phyloP scores from a whole-genome alignment of 73 alveolate genomes.

The Paramecium pentaurelia region DNA sequence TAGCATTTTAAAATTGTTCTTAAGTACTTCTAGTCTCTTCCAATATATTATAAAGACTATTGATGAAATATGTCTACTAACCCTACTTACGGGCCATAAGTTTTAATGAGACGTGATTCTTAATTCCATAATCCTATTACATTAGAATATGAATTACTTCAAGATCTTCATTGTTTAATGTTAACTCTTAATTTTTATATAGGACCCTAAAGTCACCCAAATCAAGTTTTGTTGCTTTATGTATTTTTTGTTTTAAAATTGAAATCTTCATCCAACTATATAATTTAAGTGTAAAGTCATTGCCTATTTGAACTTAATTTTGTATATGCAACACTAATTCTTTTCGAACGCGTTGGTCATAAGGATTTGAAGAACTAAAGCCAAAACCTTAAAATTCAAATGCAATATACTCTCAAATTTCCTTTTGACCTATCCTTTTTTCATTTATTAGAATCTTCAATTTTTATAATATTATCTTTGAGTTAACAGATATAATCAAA shows the following conservation, averaged over 20 bases:
- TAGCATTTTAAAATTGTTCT: background rate
- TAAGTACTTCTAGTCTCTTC: background rate
- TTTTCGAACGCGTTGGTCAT: background rate
- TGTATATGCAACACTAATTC: background rate
- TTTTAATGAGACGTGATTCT: background rate
- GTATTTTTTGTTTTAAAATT: background rate
- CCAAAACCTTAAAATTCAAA: background rate
- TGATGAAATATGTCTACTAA: background rate
- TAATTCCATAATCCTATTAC: background rate
- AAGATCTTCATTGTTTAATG: background rate
- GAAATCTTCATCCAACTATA: conserved; percentile 40
- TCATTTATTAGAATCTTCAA: background rate
- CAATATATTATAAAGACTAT: background rate
- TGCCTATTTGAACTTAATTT: background rate
- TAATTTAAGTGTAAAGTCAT: background rate
- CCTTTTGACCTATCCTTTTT: conserved; percentile 37
- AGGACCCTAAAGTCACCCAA: background rate
- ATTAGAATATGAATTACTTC: background rate
- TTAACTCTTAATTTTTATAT: background rate
- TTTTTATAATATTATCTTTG: background rate
- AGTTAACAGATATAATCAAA: background rate
- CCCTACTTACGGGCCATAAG: background rate
- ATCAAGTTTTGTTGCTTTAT: conserved; percentile 5
- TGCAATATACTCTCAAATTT: background rate
- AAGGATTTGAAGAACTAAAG: conserved; percentile 19